Evolutionary conservation across 306 rosid species (phyloP).

Genomic region (Phaseolus lunatus): DNA sequence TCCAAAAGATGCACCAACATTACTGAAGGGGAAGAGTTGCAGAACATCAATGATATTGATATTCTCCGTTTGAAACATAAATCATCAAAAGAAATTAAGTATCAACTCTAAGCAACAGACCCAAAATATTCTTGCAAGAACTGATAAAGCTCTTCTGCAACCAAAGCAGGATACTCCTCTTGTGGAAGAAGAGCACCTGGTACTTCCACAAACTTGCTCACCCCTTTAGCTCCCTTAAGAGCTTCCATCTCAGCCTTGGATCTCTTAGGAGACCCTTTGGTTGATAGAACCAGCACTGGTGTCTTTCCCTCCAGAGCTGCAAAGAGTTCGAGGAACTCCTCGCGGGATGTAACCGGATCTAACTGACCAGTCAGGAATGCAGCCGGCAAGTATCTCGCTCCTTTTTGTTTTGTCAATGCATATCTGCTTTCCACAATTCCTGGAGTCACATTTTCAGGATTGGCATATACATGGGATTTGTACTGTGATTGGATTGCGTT

Average conservation of each 20-base stretch:
- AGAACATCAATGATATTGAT: conserved; percentile 8
- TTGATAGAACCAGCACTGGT: conserved; percentile 75
- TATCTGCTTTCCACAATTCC: conserved; percentile 79
- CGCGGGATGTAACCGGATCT: conserved; percentile 83
- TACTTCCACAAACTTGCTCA: conserved; percentile 84
- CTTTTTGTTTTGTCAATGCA: conserved; percentile 76
- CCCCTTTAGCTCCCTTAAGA: conserved; percentile 85
- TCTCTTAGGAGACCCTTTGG: conserved; percentile 84
- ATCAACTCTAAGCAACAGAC: conserved; percentile 38
- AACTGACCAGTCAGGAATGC: conserved; percentile 86
- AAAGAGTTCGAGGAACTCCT: conserved; percentile 83
- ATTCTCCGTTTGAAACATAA: background rate
- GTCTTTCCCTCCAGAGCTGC: conserved; percentile 73
- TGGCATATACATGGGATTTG: conserved; percentile 89
- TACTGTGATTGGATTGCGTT: conserved; percentile 90
- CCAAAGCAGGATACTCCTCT: conserved; percentile 80
- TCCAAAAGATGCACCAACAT: conserved; percentile 8
- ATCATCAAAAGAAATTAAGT: background rate
- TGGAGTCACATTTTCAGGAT: conserved; percentile 87
- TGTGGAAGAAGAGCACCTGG: conserved; percentile 98
- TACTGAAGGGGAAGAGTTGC: conserved; percentile 7
- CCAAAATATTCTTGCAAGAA: conserved; percentile 73
- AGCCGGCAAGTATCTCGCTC: conserved; percentile 89
- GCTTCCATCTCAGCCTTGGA: conserved; percentile 98
- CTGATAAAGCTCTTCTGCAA: conserved; percentile 79